phyloP scores from a whole-genome alignment of 2,329 filamentous ascomycete species.

The Tolypocladium sp. region DNA sequence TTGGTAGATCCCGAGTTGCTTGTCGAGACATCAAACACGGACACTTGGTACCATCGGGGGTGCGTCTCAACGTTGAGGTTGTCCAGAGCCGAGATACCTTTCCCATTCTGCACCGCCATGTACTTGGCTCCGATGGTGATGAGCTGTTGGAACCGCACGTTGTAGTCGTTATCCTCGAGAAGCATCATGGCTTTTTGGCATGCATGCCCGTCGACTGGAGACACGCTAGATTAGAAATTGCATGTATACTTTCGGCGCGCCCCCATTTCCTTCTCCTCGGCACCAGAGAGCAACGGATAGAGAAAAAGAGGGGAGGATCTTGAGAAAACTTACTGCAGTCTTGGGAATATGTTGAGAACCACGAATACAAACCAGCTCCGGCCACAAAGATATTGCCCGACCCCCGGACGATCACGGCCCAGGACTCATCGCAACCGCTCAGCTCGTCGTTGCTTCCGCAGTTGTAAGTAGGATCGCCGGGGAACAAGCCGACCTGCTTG shows the following conservation, averaged over 20 bases:
- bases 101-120: slow-evolving; percentile 14
- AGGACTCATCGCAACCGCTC: slow-evolving; percentile 11
- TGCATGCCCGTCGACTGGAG: not conserved
- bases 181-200: slow-evolving; percentile 13
- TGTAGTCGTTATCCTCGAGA: slow-evolving; percentile 8
- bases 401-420: slow-evolving; percentile 9
- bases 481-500: slow-evolving; percentile 1
- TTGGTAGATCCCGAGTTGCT: slow-evolving; percentile 1
- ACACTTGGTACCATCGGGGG: slow-evolving; percentile 19
- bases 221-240: too few species aligned
- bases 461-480: slow-evolving; percentile 7
- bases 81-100: slow-evolving; percentile 14
- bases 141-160: slow-evolving; percentile 13
- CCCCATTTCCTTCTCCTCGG: slow-evolving; percentile 5
- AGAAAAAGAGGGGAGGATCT: too few species aligned
- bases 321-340: too few species aligned
- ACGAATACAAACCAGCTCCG: slow-evolving; percentile 14
- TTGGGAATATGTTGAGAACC: too few species aligned
- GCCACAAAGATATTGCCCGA: slow-evolving; percentile 12
- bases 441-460: slow-evolving; percentile 5
- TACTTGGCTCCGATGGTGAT: slow-evolving; percentile 17
- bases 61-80: slow-evolving; percentile 18
- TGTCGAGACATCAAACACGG: slow-evolving; percentile 11
- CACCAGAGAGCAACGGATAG: slow-evolving; percentile 1
- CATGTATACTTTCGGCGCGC: too few species aligned